Conservation (phyloP, 345 rosid species). For the Gossypium rotundifolium region DNA sequence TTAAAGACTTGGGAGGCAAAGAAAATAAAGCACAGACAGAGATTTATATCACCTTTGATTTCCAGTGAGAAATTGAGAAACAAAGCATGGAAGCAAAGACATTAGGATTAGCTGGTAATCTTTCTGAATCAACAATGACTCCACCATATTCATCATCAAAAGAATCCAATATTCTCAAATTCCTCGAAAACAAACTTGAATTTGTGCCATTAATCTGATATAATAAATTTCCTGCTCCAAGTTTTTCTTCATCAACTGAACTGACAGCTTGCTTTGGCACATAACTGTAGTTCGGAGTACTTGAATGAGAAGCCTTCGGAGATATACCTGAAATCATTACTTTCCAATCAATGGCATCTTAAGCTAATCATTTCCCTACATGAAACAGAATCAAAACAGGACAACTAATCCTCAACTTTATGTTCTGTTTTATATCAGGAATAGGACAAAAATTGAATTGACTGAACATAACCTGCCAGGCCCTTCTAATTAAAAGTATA, state of each 20-base stretch:
- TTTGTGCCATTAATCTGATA: constrained; percentile 35
- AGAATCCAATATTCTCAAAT: constrained; percentile 42
- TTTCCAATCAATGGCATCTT: not conserved
- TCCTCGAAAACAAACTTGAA: constrained; percentile 29
- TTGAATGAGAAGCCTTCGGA: constrained; percentile 33
- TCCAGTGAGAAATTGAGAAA: constrained; percentile 63
- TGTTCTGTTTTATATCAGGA: not conserved
- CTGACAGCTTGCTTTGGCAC: constrained; percentile 27
- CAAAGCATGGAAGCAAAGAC: constrained; percentile 49
- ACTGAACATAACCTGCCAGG: not conserved
- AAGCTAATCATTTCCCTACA: not conserved
- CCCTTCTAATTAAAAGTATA: not conserved
- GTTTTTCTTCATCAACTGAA: constrained; percentile 28
- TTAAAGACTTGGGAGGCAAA: no score
- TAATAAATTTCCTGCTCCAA: constrained; percentile 26
- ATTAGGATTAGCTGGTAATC: constrained; percentile 44
- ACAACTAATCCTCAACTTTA: not conserved
- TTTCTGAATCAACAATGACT: constrained; percentile 59
- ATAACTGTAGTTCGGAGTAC: constrained; percentile 28
- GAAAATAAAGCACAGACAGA: not conserved
- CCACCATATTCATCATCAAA: constrained; percentile 79
- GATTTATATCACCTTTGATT: constrained; percentile 39
- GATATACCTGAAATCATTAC: constrained; percentile 23
- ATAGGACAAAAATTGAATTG: not conserved
- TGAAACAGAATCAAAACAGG: not conserved